Evolutionary conservation across 345 rosid genomes (phyloP).

Genomic region (Heritiera fomes): DNA sequence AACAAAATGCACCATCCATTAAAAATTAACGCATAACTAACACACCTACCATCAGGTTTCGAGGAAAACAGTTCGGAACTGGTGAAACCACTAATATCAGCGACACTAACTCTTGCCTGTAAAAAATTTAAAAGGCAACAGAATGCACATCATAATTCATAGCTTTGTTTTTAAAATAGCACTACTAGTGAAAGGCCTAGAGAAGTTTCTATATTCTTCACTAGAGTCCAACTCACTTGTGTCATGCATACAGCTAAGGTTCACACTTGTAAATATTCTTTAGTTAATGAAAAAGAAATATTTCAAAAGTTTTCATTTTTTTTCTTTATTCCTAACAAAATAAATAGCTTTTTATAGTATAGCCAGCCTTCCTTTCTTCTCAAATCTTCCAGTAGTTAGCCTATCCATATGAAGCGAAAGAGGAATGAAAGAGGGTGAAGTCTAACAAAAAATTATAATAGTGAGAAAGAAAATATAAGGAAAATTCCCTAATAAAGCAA

Average conservation of each 20-base stretch:
- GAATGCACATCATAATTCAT: not conserved
- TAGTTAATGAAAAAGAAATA: not conserved
- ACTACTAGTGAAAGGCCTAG: not conserved
- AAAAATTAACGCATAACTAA: not conserved
- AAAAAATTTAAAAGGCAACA: constrained; percentile 27
- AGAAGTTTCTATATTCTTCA: not conserved
- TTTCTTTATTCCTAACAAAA: not conserved
- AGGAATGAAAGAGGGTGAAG: not conserved
- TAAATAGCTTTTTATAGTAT: not conserved
- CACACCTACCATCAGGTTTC: constrained; percentile 68
- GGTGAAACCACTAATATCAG: constrained; percentile 77
- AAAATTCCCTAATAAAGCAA: not conserved
- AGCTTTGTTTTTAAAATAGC: not conserved
- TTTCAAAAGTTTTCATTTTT: not conserved
- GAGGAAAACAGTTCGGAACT: constrained; percentile 65
- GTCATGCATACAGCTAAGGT: not conserved
- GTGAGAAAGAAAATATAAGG: not conserved
- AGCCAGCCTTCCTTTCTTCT: not conserved
- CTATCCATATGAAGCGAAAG: not conserved
- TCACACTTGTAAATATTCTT: not conserved
- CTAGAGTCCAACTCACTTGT: not conserved
- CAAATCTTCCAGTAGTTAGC: not conserved
- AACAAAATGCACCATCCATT: not conserved
- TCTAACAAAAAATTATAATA: not conserved
- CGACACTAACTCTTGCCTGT: constrained; percentile 84